Evolutionary conservation across 2,329 filamentous ascomycete genomes (phyloP), one percentile per base, ranked within the genome.

Genomic region (Lachnellula suecica): DNA sequence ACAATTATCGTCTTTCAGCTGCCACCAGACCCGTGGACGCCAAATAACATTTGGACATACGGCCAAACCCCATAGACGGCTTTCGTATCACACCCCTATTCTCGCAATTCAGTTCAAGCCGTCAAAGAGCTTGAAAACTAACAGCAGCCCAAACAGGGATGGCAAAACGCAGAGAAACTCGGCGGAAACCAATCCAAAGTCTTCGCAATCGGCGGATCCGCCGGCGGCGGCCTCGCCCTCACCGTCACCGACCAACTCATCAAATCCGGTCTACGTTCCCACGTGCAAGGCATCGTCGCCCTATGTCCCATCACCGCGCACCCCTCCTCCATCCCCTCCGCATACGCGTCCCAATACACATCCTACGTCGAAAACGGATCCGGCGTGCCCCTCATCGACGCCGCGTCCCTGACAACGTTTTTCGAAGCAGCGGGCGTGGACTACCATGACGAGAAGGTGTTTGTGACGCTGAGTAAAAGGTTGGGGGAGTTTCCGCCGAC

Each of bases 121-220:
- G n/a, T n/a, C n/a, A n/a, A n/a, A n/a, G n/a, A n/a, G n/a, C n/a
- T n/a, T n/a, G n/a, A n/a, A n/a, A n/a, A n/a, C n/a, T n/a, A n/a
- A n/a, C n/a, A n/a, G n/a, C n/a, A n/a, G n/a, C n/a, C n/a, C n/a
- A n/a, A n/a, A n/a, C n/a, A n/a, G n/a, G n/a, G n/a, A n/a, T n/a
- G n/a, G n/a, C n/a, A n/a, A n/a, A n/a, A n/a, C n/a, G n/a, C n/a
- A n/a, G n/a, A n/a, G n/a, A 31, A 54, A 10, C 27, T 61, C 6
- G 38, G 47, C 8, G 57, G 54, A 4, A 34, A 54, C 35, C 25
- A 47, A 25, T 23, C 47, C 13, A 47, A 51, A 40, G 15, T 56
- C 44, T 63, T 66, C 53, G 55, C 58, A 1, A 55, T 59, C 11
- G 63, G 63, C 3, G 47, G 38, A 5, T 64, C 61, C 2, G 63